Conservation (phyloP, 2,329 filamentous ascomycete species). For the Fonsecaea monophora region DNA sequence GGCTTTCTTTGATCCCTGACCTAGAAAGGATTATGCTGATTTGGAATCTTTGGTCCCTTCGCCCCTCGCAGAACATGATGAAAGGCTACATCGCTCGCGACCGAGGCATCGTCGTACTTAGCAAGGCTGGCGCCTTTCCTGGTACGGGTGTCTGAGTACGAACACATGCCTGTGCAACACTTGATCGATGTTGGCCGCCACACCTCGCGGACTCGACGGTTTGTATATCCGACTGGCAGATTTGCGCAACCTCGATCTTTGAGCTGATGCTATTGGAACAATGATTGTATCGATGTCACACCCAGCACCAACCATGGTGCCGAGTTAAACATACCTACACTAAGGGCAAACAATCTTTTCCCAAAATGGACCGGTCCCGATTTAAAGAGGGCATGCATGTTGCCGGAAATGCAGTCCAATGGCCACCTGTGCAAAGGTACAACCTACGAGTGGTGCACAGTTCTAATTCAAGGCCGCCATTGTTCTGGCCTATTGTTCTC, state of each 20-base stretch:
- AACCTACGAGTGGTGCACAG: not conserved
- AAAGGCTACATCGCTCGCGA: constrained; percentile 98
- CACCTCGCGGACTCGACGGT: not conserved
- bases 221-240: not conserved
- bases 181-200: not conserved
- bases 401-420: not conserved
- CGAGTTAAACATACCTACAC: not conserved
- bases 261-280: not conserved
- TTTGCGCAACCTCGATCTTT: not conserved
- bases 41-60: not conserved
- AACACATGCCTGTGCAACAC: constrained; percentile 8
- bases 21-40: constrained; percentile 23
- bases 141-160: constrained; percentile 73
- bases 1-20: not conserved
- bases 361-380: not conserved
- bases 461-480: not conserved
- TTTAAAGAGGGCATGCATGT: not conserved
- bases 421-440: not conserved
- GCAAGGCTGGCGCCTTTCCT: constrained; percentile 87
- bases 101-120: constrained; percentile 86
- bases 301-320: not conserved
- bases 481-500: not conserved
- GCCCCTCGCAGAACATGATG: constrained; percentile 75
- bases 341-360: not conserved
- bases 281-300: not conserved